Conservation (phyloP, 2,329 filamentous ascomycete genomes). For the Paecilomyces dactylethromorphus region DNA sequence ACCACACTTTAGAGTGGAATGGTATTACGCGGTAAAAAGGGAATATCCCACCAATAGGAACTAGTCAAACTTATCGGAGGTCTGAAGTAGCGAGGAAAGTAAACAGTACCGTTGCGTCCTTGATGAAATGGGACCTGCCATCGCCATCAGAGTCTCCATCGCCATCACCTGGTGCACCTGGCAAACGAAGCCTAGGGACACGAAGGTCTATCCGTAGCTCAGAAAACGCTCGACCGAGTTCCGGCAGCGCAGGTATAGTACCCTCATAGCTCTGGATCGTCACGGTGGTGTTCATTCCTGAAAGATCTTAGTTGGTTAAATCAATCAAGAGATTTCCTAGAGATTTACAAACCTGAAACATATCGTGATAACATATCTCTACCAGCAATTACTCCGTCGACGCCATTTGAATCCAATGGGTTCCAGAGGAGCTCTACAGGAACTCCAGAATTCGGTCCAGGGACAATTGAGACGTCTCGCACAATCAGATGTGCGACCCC, state of each 20-base stretch:
- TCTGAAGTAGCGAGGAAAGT: slow-evolving; percentile 13
- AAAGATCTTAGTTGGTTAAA: slow-evolving; percentile 5
- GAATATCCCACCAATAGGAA: slow-evolving; percentile 4
- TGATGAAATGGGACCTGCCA: slow-evolving; percentile 63
- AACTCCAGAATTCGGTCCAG: slow-evolving; percentile 67
- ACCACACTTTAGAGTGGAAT: neutral
- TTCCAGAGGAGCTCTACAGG: slow-evolving; percentile 67
- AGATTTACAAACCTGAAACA: slow-evolving; percentile 57
- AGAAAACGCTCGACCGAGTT: slow-evolving; percentile 66
- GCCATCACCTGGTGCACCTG: slow-evolving; percentile 39
- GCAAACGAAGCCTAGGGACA: slow-evolving; percentile 60
- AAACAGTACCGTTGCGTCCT: slow-evolving; percentile 60
- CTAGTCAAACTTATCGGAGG: slow-evolving; percentile 5
- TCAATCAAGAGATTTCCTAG: neutral
- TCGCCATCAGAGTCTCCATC: slow-evolving; percentile 34
- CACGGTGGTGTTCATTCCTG: slow-evolving; percentile 72
- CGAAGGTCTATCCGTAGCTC: slow-evolving; percentile 64
- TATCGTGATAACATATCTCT: slow-evolving; percentile 75
- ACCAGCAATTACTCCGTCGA: slow-evolving; percentile 56
- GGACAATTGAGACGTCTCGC: slow-evolving; percentile 54
- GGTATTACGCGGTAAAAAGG: slow-evolving; percentile 19
- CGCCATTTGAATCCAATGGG: slow-evolving; percentile 57
- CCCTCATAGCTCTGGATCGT: slow-evolving; percentile 63
- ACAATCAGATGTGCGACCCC: slow-evolving; percentile 69
- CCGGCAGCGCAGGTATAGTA: slow-evolving; percentile 67